Percentiles rank a stretch among this genome's conserved stretches.
Evolutionary conservation across 495 filamentous ascomycete species (phyloP).

Genomic region (Trichoderma gamsii): DNA sequence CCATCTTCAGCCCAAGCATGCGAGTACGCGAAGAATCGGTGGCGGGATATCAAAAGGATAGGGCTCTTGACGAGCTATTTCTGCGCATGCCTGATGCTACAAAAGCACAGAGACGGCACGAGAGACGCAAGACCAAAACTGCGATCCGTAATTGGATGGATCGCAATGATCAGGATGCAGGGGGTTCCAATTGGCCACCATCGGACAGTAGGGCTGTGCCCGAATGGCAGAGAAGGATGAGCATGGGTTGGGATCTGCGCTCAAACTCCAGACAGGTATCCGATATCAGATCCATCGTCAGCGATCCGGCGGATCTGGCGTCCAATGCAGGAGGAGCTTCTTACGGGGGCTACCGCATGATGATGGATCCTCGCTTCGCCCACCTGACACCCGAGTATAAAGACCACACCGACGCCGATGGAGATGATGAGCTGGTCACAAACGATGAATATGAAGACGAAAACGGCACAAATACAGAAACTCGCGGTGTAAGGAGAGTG

Average conservation of each 20-base stretch:
- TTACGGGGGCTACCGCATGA: neutral
- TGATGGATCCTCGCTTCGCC: slow-evolving; percentile 17
- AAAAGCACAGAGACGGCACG: slow-evolving; percentile 46
- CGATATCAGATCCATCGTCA: slow-evolving; percentile 46
- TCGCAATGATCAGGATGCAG: slow-evolving; percentile 54
- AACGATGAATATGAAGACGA: slow-evolving; percentile 61
- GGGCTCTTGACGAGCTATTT: slow-evolving; percentile 89
- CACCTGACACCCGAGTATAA: slow-evolving; percentile 31
- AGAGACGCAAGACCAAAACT: slow-evolving; percentile 61
- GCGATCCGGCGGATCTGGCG: slow-evolving; percentile 49
- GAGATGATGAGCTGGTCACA: slow-evolving; percentile 84
- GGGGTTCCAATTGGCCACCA: slow-evolving; percentile 47
- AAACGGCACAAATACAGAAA: slow-evolving; percentile 24
- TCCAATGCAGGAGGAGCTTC: slow-evolving; percentile 29
- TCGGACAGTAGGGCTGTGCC: slow-evolving; percentile 35
- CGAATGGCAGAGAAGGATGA: slow-evolving; percentile 36
- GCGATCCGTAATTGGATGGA: slow-evolving; percentile 87
- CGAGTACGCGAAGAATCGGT: slow-evolving; percentile 75
- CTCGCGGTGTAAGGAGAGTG: slow-evolving; percentile 11
- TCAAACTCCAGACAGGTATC: slow-evolving; percentile 38
- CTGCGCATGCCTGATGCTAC: slow-evolving; percentile 44
- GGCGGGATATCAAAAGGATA: slow-evolving; percentile 79
- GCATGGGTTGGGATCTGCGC: slow-evolving; percentile 37
- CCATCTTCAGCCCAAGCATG: slow-evolving; percentile 62
- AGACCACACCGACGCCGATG: slow-evolving; percentile 69